phyloP scores from a whole-genome alignment of 2,329 filamentous ascomycete species.

The Botrytis pseudocinerea region DNA sequence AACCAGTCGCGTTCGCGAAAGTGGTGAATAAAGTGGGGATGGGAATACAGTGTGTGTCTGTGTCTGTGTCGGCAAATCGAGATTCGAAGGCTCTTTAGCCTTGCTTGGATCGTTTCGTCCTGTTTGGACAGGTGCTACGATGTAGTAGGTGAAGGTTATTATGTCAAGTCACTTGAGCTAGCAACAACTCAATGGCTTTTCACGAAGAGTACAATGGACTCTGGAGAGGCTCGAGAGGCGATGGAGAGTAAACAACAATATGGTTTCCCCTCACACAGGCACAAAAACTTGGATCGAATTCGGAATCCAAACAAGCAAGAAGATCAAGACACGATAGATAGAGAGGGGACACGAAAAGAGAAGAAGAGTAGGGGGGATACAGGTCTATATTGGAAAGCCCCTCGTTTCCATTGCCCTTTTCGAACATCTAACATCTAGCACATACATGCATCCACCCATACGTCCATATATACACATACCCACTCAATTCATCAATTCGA shows the following conservation, averaged over 20 bases:
- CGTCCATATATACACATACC: background rate
- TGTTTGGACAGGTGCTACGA: background rate
- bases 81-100: background rate
- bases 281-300: background rate
- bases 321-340: background rate
- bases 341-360: background rate
- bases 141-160: background rate
- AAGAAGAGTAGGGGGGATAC: background rate
- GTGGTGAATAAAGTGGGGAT: constrained; percentile 10
- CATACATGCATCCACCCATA: background rate
- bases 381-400: constrained; percentile 15
- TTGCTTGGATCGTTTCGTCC: background rate
- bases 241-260: background rate
- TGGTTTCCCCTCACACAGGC: background rate
- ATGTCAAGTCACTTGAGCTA: background rate
- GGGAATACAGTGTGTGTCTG: background rate
- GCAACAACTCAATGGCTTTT: background rate
- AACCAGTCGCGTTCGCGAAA: constrained; percentile 12
- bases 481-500: background rate
- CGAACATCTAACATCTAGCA: background rate
- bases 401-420: background rate
- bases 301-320: background rate
- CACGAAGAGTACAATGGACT: background rate
- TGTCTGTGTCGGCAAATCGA: background rate
- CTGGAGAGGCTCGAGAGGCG: background rate